These are phyloP conservation scores for Monosporascus ibericus DNA, from an alignment of 2,329 filamentous ascomycete genomes.

Conservation along the genomic window DNA sequence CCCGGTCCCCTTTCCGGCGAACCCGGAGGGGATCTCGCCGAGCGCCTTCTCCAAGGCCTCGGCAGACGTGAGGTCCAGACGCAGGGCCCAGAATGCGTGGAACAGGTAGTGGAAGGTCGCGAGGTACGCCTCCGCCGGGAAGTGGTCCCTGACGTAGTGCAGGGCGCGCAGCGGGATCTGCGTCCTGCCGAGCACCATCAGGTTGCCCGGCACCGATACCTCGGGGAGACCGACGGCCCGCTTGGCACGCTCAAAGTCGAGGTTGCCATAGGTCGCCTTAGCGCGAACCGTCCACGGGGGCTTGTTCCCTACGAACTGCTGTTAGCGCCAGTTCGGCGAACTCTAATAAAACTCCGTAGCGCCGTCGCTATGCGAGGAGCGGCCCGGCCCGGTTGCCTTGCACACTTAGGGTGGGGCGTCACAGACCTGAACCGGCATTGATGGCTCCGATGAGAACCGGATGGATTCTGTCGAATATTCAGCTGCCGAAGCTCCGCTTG, in stretches of 20 bases:
- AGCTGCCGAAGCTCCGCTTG: neutral
- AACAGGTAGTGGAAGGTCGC: conserved; percentile 50
- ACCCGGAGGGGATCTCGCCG: conserved; percentile 6
- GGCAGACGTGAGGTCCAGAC: conserved; percentile 13
- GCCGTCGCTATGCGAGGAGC: neutral
- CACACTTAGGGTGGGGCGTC: neutral
- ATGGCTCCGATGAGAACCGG: conserved; percentile 68
- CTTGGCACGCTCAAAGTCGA: conserved; percentile 35
- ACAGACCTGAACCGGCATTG: conserved; percentile 50
- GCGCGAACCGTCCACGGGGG: conserved; percentile 67
- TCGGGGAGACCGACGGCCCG: conserved; percentile 30
- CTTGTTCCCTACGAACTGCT: conserved; percentile 49
- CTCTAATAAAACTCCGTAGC: too few relatives aligned
- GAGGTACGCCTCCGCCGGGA: conserved; percentile 43
- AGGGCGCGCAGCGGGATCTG: conserved; percentile 58
- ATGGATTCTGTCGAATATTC: conserved; percentile 45
- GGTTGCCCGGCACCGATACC: conserved; percentile 33
- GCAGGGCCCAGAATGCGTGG: conserved; percentile 49
- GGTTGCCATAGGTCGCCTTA: conserved; percentile 53
- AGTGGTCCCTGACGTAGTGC: conserved; percentile 57
- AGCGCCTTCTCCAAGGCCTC: conserved; percentile 11
- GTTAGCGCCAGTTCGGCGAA: too few relatives aligned
- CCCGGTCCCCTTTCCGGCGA: conserved; percentile 5
- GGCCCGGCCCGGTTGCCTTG: neutral
- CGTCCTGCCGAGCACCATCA: conserved; percentile 38